These are phyloP conservation scores for Paraphoma sp. DNA, from an alignment of 2,329 filamentous ascomycete genomes.

Conservation along the genomic window DNA sequence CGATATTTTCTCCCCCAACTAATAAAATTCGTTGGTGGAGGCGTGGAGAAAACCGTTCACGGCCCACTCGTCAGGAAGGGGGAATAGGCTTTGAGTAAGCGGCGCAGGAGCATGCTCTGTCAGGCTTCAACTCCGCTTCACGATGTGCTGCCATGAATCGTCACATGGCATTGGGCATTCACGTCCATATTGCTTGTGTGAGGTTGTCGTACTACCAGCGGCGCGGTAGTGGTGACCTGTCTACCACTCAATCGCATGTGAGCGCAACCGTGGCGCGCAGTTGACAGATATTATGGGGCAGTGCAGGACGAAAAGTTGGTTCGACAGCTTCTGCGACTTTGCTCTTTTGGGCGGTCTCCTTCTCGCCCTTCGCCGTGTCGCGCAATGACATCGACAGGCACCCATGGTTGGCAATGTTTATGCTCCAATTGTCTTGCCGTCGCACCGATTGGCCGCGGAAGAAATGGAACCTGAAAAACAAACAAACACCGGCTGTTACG, in stretches of 20 bases:
- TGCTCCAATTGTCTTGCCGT: constrained; percentile 19
- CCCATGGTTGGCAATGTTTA: constrained; percentile 17
- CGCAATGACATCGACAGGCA: constrained; percentile 27
- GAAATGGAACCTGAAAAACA: constrained; percentile 23
- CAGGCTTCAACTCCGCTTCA: constrained; percentile 7
- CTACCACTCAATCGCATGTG: constrained; percentile 25
- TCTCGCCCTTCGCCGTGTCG: constrained; percentile 27
- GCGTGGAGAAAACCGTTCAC: constrained; percentile 21
- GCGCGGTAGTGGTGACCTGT: constrained; percentile 18
- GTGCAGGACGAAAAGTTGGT: constrained; percentile 21
- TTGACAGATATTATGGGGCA: constrained; percentile 31
- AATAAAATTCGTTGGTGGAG: constrained; percentile 27
- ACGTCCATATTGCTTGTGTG: constrained; percentile 1
- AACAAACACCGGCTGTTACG: constrained; percentile 32
- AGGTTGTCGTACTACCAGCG: constrained; percentile 24
- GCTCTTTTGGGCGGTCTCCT: constrained; percentile 21
- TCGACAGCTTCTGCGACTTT: constrained; percentile 22
- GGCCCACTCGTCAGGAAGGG: constrained; percentile 8
- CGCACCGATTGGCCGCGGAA: constrained; percentile 5
- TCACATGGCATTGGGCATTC: constrained; percentile 11
- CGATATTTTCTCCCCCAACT: constrained; percentile 27
- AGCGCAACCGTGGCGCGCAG: constrained; percentile 29
- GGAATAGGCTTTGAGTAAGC: constrained; percentile 26
- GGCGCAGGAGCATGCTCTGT: constrained; percentile 31
- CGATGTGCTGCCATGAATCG: constrained; percentile 7